Conservation (phyloP, 164 flowering plant genomes). For the Paratinospora sagittata region DNA sequence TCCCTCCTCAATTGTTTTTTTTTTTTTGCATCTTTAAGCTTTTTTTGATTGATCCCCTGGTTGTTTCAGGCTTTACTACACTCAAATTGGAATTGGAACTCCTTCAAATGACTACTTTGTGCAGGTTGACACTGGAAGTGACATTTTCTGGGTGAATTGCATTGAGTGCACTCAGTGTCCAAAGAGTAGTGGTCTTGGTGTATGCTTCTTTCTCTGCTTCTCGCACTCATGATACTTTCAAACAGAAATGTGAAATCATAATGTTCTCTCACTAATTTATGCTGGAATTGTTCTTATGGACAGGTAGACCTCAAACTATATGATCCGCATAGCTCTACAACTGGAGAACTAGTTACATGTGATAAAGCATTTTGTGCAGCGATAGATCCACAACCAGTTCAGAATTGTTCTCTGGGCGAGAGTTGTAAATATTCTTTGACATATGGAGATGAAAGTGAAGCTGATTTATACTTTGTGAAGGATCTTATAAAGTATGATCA, state of each 20-base stretch:
- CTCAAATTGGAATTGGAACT: constrained; percentile 78
- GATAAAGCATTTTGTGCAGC: constrained; percentile 46
- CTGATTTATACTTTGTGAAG: constrained; percentile 68
- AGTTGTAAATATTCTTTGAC: constrained; percentile 53
- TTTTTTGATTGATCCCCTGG: background rate
- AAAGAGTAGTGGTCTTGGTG: constrained; percentile 61
- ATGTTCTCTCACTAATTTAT: background rate
- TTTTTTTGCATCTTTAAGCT: too few relatives aligned
- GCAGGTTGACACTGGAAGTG: constrained; percentile 94
- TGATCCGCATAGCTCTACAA: constrained; percentile 47
- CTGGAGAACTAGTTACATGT: constrained; percentile 59
- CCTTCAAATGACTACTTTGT: constrained; percentile 72
- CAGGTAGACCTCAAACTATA: constrained; percentile 74
- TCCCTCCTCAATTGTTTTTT: too few relatives aligned
- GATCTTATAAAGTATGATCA: constrained; percentile 45
- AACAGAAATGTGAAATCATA: background rate
- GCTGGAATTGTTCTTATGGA: background rate
- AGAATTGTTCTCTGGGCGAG: constrained; percentile 39
- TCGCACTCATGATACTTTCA: background rate
- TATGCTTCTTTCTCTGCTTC: constrained; percentile 28
- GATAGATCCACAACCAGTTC: constrained; percentile 8
- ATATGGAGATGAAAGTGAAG: constrained; percentile 94
- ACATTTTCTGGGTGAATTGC: constrained; percentile 90
- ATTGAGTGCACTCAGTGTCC: constrained; percentile 69
- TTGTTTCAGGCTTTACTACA: constrained; percentile 64